Percentiles rank a stretch among this genome's conserved stretches.
Evolutionary conservation across 2,329 filamentous ascomycete genomes (phyloP).

Genomic region (Parastagonospora avenae): DNA sequence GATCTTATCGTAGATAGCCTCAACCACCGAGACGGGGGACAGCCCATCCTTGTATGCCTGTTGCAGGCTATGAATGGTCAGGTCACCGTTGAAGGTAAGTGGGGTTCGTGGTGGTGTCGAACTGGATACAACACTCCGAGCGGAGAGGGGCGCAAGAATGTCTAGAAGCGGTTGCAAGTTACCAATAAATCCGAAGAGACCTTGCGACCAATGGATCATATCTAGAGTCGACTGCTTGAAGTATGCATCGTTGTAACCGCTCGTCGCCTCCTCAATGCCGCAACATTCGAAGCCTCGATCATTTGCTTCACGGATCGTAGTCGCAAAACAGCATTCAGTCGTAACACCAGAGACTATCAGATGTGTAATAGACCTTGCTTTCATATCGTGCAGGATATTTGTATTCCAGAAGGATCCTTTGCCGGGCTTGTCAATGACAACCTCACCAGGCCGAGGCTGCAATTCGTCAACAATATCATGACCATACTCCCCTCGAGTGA

Average conservation of each 20-base stretch:
- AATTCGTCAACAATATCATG: constrained; percentile 63
- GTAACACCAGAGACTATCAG: constrained; percentile 63
- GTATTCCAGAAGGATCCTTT: constrained; percentile 67
- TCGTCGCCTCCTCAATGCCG: constrained; percentile 51
- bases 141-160: constrained; percentile 24
- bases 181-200: constrained; percentile 57
- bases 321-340: constrained; percentile 64
- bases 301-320: constrained; percentile 61
- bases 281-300: constrained; percentile 68
- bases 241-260: constrained; percentile 55
- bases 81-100: constrained; percentile 47
- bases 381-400: constrained; percentile 57
- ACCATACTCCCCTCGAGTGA: constrained; percentile 60
- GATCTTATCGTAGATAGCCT: constrained; percentile 54
- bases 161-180: constrained; percentile 50
- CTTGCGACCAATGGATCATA: constrained; percentile 58
- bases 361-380: constrained; percentile 63
- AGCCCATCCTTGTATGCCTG: constrained; percentile 52
- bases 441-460: constrained; percentile 56
- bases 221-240: constrained; percentile 56
- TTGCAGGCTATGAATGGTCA: constrained; percentile 52
- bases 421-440: constrained; percentile 63
- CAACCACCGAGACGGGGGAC: constrained; percentile 52
- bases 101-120: constrained; percentile 44
- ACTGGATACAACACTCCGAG: not conserved